Percentiles rank a stretch among this genome's conserved stretches.
Evolutionary conservation across 2,329 filamentous ascomycete genomes (phyloP).

Genomic region (Talaromyces sp.): DNA sequence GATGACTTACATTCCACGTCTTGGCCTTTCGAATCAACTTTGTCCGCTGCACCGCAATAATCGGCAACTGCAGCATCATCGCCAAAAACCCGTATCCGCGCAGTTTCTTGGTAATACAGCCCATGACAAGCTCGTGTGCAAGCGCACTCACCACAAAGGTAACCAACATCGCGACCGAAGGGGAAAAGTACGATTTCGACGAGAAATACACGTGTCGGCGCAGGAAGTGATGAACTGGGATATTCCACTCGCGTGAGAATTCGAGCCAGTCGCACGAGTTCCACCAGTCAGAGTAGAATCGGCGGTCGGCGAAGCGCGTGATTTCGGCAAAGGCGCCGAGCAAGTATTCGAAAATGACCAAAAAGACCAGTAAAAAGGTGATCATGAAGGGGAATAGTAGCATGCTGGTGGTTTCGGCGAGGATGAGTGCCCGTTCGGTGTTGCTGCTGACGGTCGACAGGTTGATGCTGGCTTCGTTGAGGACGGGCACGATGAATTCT

Average conservation of each 20-base stretch:
- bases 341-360: constrained; percentile 97
- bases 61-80: constrained; percentile 95
- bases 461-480: constrained; percentile 63
- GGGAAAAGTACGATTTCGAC: constrained; percentile 69
- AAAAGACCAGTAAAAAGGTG: constrained; percentile 88
- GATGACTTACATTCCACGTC: constrained; percentile 60
- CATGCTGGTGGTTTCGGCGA: constrained; percentile 84
- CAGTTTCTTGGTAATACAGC: constrained; percentile 95
- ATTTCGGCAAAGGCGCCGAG: constrained; percentile 93
- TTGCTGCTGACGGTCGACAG: constrained; percentile 45
- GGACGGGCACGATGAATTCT: constrained; percentile 89
- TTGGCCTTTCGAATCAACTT: constrained; percentile 67
- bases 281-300: constrained; percentile 81
- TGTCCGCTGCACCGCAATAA: constrained; percentile 84
- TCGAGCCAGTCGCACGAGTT: constrained; percentile 67
- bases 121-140: constrained; percentile 94
- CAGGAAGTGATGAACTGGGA: constrained; percentile 95
- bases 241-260: constrained; percentile 94
- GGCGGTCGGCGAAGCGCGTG: constrained; percentile 84
- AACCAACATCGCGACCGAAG: constrained; percentile 72
- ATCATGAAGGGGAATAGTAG: constrained; percentile 97
- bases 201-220: constrained; percentile 90
- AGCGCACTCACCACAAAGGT: constrained; percentile 88
- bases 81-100: constrained; percentile 88
- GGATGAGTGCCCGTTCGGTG: constrained; percentile 68